These are phyloP conservation scores for Picea abies DNA, from an alignment of 83 land plant genomes.

Conservation along the genomic window DNA sequence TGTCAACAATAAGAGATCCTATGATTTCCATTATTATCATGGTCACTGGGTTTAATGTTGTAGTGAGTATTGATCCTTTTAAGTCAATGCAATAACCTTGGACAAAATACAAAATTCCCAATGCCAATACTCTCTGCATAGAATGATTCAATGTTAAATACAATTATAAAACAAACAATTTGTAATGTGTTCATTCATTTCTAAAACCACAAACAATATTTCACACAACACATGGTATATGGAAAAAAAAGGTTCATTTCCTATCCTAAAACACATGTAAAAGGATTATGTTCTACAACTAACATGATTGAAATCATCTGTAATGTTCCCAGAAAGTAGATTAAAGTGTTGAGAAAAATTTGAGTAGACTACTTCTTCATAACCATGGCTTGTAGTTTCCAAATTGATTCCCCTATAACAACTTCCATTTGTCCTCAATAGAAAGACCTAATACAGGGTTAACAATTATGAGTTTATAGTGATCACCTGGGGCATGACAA, in stretches of 20 bases:
- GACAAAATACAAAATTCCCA: constrained; percentile 25
- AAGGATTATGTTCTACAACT: constrained; percentile 24
- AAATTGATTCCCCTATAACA: too few relatives aligned
- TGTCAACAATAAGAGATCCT: constrained; percentile 26
- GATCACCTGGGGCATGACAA: too few relatives aligned
- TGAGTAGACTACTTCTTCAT: too few relatives aligned
- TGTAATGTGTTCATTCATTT: background rate
- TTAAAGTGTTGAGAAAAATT: constrained; percentile 20
- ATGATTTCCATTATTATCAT: constrained; percentile 33
- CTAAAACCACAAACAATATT: background rate
- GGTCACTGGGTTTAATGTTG: constrained; percentile 34
- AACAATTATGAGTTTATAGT: too few relatives aligned
- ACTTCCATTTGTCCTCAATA: too few relatives aligned
- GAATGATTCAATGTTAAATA: background rate
- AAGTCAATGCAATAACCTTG: constrained; percentile 26
- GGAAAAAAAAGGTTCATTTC: constrained; percentile 49
- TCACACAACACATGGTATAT: constrained; percentile 27
- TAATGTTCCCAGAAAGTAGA: constrained; percentile 36
- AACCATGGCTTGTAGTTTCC: too few relatives aligned
- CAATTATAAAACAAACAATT: background rate
- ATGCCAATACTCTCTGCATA: constrained; percentile 29
- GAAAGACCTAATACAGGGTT: too few relatives aligned
- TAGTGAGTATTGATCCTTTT: constrained; percentile 30
- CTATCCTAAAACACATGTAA: constrained; percentile 35
- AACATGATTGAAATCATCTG: constrained; percentile 27